phyloP scores from a whole-genome alignment of 2,329 filamentous ascomycete species.

The Pestalotiopsis sp. region DNA sequence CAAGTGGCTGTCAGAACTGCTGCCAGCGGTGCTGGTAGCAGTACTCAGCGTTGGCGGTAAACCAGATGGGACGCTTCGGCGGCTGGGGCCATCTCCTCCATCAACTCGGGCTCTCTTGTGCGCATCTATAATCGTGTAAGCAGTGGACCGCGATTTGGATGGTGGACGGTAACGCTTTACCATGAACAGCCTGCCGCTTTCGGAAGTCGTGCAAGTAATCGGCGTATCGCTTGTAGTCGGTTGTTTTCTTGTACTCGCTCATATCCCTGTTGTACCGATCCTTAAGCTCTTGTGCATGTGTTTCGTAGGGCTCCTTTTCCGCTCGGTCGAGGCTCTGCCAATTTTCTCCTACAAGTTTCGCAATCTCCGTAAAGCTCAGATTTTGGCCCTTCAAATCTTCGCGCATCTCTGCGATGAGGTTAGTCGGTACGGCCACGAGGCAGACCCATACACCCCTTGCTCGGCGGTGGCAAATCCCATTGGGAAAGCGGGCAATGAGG shows the following conservation, averaged over 20 bases:
- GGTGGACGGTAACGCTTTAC: constrained; percentile 40
- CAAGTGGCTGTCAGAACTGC: constrained; percentile 47
- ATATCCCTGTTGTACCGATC: constrained; percentile 76
- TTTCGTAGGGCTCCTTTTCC: constrained; percentile 74
- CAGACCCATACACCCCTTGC: too few relatives aligned
- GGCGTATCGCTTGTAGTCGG: constrained; percentile 67
- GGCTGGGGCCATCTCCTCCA: constrained; percentile 26
- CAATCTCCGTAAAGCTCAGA: constrained; percentile 80
- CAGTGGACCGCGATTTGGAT: neutral
- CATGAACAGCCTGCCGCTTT: constrained; percentile 63
- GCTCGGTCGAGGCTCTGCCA: constrained; percentile 72
- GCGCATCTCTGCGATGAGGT: constrained; percentile 61
- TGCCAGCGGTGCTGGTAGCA: constrained; percentile 41
- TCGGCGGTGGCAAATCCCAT: too few relatives aligned
- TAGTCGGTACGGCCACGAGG: neutral
- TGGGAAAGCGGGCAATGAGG: neutral
- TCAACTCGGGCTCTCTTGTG: constrained; percentile 54
- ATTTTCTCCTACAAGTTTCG: constrained; percentile 78
- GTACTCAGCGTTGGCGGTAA: constrained; percentile 42
- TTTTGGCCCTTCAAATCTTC: constrained; percentile 77
- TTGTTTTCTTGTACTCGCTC: constrained; percentile 76
- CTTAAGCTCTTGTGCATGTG: constrained; percentile 71
- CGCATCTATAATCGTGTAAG: constrained; percentile 41
- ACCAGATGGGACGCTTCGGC: constrained; percentile 42
- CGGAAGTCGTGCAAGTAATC: constrained; percentile 79